Base-by-base conservation (phyloP, 441 rosid genomes). In the Croton laevigatus region DNA sequence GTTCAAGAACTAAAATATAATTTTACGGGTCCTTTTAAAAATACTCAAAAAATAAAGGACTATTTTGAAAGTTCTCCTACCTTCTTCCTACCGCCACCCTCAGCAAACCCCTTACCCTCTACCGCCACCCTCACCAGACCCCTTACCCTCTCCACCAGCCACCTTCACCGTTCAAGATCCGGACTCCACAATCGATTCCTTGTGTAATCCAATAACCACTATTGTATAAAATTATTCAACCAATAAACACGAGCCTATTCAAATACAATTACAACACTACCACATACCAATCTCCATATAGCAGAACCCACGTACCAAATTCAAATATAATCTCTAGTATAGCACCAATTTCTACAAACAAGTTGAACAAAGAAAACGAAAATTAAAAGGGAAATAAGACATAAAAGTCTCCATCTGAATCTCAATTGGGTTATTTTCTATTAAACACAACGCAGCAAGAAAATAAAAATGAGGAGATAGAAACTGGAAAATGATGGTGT, bases 301-400 rank as follows among this genome's bases (percentile, higher is more conserved):
- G 71, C 37, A 71, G 57, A 76, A 49, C 66, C 78, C 73, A 71
- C 53, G 63, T 49, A 67, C 62, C 49, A 49, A 63, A 46, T 77
- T 13, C 36, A 60, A 38, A 66, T 13, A 46, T 52, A 46, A 54
- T 54, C 69, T 69, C 51, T 59, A 71, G 69, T 59, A 34, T 5
- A 69, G 58, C 57, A 8, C 52, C 46, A 74, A 55, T 74, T 79
- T 22, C 59, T 22, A 66, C 58, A 68, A 70, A 74, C 60, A 65
- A 48, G 69, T 64, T 51, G 62, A 22, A 40, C n/a, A 40, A 40
- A 9, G 10, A 40, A 5, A 7, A 46, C 12, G 32, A 2, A 27
- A 27, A 27, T 27, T 27, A 27, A 27, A 27, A 27, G 32, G 32
- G 32, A 40, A 16, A 48, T 62, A 59, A 23, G 64, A 72, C 76